These are phyloP conservation scores for Trypanosoma cruzi DNA, from an alignment of 208 protist species.

Conservation along the genomic window DNA sequence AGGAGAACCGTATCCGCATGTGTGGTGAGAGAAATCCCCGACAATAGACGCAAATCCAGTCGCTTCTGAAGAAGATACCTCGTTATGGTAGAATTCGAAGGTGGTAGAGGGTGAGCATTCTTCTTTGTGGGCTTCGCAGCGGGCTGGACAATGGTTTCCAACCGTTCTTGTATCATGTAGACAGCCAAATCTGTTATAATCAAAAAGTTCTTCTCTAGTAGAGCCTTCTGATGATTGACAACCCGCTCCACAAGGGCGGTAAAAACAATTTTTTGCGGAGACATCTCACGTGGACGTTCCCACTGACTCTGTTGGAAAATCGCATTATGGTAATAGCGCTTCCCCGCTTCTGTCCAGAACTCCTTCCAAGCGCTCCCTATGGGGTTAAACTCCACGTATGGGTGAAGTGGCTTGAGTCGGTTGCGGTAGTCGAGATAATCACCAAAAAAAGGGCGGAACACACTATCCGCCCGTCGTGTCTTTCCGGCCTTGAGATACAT, in stretches of 20 bases:
- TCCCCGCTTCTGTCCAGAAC: slow-evolving; percentile 39
- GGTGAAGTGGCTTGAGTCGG: slow-evolving; percentile 33
- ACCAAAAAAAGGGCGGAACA: slow-evolving; percentile 78
- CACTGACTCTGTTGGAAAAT: slow-evolving; percentile 37
- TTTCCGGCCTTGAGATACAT: slow-evolving; percentile 56
- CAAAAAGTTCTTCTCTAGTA: slow-evolving; percentile 40
- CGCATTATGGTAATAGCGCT: slow-evolving; percentile 57
- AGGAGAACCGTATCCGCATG: slow-evolving; percentile 70
- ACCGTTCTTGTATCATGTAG: slow-evolving; percentile 34
- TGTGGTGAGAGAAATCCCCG: slow-evolving; percentile 53
- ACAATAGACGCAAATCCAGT: slow-evolving; percentile 67
- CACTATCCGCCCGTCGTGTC: slow-evolving; percentile 66
- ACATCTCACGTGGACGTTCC: slow-evolving; percentile 37
- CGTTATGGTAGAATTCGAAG: slow-evolving; percentile 20
- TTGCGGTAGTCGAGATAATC: slow-evolving; percentile 65
- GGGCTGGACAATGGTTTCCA: slow-evolving; percentile 22
- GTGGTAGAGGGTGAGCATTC: slow-evolving; percentile 22
- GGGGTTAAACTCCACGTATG: slow-evolving; percentile 52
- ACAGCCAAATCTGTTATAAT: slow-evolving; percentile 34
- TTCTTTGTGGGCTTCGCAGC: slow-evolving; percentile 22
- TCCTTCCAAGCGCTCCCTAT: slow-evolving; percentile 65
- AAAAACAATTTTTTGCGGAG: slow-evolving; percentile 49
- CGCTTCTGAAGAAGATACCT: slow-evolving; percentile 53
- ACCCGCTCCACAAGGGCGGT: slow-evolving; percentile 43
- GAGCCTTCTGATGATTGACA: slow-evolving; percentile 41